phyloP scores from a whole-genome alignment of 2,329 filamentous ascomycete genomes.

The Juglanconis sp. region DNA sequence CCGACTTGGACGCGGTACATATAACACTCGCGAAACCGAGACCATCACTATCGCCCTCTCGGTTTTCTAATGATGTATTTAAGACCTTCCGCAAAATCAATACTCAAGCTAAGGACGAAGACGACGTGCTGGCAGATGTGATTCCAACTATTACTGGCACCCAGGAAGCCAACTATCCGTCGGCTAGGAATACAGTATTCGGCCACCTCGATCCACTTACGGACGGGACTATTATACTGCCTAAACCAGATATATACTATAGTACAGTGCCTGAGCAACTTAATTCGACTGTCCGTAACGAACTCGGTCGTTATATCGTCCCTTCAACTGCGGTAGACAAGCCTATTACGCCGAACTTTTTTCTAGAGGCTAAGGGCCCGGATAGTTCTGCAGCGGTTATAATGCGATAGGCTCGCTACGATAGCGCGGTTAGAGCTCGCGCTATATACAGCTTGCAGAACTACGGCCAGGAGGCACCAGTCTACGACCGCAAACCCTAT shows the following conservation, averaged over 20 bases:
- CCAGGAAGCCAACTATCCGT: constrained; percentile 21
- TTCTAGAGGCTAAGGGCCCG: constrained; percentile 36
- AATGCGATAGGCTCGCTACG: constrained; percentile 32
- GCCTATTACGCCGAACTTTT: constrained; percentile 38
- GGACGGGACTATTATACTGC: neutral
- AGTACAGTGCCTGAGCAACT: neutral
- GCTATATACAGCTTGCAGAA: constrained; percentile 29
- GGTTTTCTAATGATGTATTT: constrained; percentile 29
- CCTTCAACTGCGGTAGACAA: constrained; percentile 30
- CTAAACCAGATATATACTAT: neutral
- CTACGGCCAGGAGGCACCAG: constrained; percentile 21
- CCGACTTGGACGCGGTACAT: constrained; percentile 31
- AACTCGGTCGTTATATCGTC: constrained; percentile 29
- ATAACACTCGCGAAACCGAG: constrained; percentile 25
- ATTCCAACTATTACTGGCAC: constrained; percentile 30
- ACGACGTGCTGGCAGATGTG: constrained; percentile 21
- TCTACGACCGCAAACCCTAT: constrained; percentile 38
- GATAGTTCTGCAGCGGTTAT: constrained; percentile 28
- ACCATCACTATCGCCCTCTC: constrained; percentile 34
- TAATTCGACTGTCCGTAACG: constrained; percentile 17
- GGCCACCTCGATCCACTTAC: constrained; percentile 12
- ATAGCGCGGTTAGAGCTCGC: constrained; percentile 35
- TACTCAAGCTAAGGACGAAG: constrained; percentile 19
- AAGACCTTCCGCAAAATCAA: constrained; percentile 27
- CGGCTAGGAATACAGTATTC: constrained; percentile 29